These are phyloP conservation scores for Suillus brevipes DNA, from an alignment of 768 basidiomycete species.

Conservation along the genomic window DNA sequence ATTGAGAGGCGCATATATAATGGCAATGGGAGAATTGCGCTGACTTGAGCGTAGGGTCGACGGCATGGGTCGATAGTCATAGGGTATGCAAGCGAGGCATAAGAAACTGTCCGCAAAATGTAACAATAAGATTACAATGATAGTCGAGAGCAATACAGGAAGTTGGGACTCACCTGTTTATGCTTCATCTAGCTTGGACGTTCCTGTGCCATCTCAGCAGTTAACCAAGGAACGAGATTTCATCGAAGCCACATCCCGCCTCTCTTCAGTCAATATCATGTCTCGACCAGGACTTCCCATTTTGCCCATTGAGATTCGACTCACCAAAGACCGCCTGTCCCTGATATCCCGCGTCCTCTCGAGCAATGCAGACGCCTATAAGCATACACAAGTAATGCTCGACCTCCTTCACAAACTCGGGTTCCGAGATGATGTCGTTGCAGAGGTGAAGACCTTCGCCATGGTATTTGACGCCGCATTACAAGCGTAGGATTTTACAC, in stretches of 20 bases:
- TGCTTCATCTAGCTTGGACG: slow-evolving; percentile 59
- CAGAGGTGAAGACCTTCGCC: slow-evolving; percentile 78
- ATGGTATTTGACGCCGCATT: slow-evolving; percentile 92
- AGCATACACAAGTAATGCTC: slow-evolving; percentile 88
- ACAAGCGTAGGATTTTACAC: slow-evolving; percentile 74
- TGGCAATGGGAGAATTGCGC: too few relatives aligned
- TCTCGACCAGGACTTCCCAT: slow-evolving; percentile 75
- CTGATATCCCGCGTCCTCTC: slow-evolving; percentile 87
- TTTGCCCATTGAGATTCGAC: slow-evolving; percentile 89
- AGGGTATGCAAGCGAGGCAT: too few relatives aligned
- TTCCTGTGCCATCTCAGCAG: slow-evolving; percentile 62
- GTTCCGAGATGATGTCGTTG: slow-evolving; percentile 65
- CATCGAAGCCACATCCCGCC: slow-evolving; percentile 95
- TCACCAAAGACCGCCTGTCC: slow-evolving; percentile 84
- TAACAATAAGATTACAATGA: too few relatives aligned
- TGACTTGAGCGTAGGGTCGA: too few relatives aligned
- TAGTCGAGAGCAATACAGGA: too few relatives aligned
- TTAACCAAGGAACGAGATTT: slow-evolving; percentile 80
- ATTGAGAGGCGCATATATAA: too few relatives aligned
- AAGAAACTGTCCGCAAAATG: too few relatives aligned
- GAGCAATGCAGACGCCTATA: slow-evolving; percentile 83
- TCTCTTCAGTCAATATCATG: slow-evolving; percentile 87
- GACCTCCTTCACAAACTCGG: slow-evolving; percentile 91
- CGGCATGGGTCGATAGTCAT: too few relatives aligned
- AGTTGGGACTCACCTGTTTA: too few relatives aligned